A percentile compares a stretch with the other conserved stretches of the same genome.
phyloP scores from a whole-genome alignment of 2,329 filamentous ascomycete genomes.

The Fusarium sublunatum region DNA sequence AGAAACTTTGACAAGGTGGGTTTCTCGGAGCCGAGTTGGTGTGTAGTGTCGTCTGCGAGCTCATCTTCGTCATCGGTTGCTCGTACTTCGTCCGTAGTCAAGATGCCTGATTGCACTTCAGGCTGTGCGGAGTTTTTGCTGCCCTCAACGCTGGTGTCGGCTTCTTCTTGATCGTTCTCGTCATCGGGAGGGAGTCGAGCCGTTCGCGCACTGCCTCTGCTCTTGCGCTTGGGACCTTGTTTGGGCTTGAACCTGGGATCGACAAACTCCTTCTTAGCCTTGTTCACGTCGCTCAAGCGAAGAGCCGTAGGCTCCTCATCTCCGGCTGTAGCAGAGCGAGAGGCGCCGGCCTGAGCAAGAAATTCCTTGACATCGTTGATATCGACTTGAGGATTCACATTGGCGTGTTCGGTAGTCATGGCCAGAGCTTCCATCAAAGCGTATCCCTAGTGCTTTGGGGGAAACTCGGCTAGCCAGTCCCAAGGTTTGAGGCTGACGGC shows the following conservation, averaged over 20 bases:
- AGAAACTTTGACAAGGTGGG: background rate
- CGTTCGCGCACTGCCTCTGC: background rate
- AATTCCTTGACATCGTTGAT: background rate
- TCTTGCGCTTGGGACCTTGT: background rate
- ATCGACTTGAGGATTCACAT: background rate
- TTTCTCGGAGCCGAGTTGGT: background rate
- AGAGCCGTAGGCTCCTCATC: background rate
- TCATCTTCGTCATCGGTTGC: conserved; percentile 5
- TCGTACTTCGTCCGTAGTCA: background rate
- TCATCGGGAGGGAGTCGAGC: background rate
- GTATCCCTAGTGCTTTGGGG: conserved; percentile 7
- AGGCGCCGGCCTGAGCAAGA: background rate
- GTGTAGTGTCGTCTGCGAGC: background rate
- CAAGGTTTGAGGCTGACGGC: conserved; percentile 9
- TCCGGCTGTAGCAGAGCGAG: background rate
- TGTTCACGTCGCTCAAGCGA: background rate
- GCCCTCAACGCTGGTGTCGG: background rate
- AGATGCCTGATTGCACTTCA: background rate
- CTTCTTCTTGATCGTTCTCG: background rate
- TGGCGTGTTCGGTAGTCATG: conserved; percentile 5
- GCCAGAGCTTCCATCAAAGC: conserved; percentile 5
- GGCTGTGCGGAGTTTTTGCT: background rate
- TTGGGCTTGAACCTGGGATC: background rate
- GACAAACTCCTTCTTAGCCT: background rate
- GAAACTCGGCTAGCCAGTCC: conserved; percentile 10